A percentile compares a stretch with the other conserved stretches of the same genome.
phyloP scores from a whole-genome alignment of 2,329 filamentous ascomycete genomes.

The Neoscytalidium dimidiatum region DNA sequence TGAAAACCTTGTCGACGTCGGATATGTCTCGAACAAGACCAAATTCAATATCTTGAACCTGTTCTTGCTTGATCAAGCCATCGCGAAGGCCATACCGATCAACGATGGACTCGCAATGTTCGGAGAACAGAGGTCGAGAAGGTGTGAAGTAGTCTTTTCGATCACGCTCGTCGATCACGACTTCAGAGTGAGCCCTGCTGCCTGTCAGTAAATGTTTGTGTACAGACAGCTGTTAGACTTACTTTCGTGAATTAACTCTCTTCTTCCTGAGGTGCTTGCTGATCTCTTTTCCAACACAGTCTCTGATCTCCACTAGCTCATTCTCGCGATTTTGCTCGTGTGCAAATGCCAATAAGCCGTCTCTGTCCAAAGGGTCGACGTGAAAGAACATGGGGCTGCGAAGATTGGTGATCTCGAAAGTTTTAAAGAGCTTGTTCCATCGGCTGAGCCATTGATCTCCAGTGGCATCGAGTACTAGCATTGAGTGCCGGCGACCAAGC shows the following conservation, averaged over 20 bases:
- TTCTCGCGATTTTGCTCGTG: conserved; percentile 60
- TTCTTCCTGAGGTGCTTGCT: conserved; percentile 77
- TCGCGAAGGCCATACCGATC: conserved; percentile 51
- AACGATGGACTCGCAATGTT: conserved; percentile 44
- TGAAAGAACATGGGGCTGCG: conserved; percentile 85
- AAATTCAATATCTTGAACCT: conserved; percentile 64
- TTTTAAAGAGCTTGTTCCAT: conserved; percentile 70
- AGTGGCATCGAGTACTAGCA: conserved; percentile 68
- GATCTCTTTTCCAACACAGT: conserved; percentile 76
- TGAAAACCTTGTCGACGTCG: conserved; percentile 61
- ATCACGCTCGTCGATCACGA: conserved; percentile 48
- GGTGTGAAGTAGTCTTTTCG: conserved; percentile 51
- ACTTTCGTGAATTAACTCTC: conserved; percentile 46
- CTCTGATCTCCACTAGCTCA: conserved; percentile 69
- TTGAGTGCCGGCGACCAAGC: conserved; percentile 37
- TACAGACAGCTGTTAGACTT: conserved; percentile 35
- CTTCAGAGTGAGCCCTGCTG: conserved; percentile 26
- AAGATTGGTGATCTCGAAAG: conserved; percentile 69
- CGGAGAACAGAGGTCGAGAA: conserved; percentile 41
- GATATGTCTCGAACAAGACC: conserved; percentile 49
- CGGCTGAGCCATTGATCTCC: conserved; percentile 66
- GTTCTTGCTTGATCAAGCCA: conserved; percentile 60
- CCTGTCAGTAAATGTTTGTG: neutral
- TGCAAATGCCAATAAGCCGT: conserved; percentile 70
- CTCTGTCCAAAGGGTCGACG: conserved; percentile 72